These are phyloP conservation scores for Aspergillus fumigatus DNA, from an alignment of 2,329 filamentous ascomycete genomes.

Conservation along the genomic window DNA sequence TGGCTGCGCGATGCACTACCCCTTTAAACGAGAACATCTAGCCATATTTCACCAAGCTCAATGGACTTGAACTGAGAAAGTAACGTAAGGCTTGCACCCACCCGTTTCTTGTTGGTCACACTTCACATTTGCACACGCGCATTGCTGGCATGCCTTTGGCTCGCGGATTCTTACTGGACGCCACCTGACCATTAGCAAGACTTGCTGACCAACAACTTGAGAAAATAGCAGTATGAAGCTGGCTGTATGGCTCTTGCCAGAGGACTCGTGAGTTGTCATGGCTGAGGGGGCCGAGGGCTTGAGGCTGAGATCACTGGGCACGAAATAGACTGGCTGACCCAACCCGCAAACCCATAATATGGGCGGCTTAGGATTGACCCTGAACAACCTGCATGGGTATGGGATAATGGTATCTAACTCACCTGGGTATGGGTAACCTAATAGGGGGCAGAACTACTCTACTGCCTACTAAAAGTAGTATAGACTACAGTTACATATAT, in stretches of 20 bases:
- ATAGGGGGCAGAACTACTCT: too few relatives aligned
- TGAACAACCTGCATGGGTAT: too few relatives aligned
- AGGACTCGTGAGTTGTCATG: too few relatives aligned
- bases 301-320: not conserved
- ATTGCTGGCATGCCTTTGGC: constrained; percentile 2
- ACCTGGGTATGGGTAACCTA: too few relatives aligned
- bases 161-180: not conserved
- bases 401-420: too few relatives aligned
- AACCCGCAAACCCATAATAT: too few relatives aligned
- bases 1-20: constrained; percentile 20
- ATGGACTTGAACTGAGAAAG: not conserved
- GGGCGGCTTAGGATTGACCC: too few relatives aligned
- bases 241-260: not conserved
- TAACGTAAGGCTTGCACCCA: not conserved
- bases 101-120: not conserved
- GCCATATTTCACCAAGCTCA: not conserved
- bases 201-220: not conserved
- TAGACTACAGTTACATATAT: too few relatives aligned
- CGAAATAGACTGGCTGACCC: too few relatives aligned
- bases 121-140: not conserved
- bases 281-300: too few relatives aligned
- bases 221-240: not conserved
- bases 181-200: not conserved
- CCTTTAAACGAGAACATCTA: constrained; percentile 26
- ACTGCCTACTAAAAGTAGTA: too few relatives aligned